phyloP scores from a whole-genome alignment of 495 filamentous ascomycete genomes.

The Haplographium delicatum region DNA sequence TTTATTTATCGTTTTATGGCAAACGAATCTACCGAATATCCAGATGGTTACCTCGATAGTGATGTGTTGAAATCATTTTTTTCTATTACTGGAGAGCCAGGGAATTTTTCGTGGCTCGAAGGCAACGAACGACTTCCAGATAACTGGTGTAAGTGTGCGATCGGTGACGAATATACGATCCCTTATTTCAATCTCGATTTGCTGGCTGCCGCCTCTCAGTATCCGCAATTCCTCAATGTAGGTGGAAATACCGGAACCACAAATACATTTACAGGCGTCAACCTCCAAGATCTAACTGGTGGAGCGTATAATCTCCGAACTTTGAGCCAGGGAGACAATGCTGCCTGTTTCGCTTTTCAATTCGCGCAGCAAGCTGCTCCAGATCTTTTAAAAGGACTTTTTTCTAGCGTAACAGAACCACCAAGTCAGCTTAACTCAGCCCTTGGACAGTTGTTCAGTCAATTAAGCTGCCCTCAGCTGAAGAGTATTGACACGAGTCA shows the following conservation, averaged over 20 bases:
- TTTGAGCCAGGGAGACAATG: conserved; percentile 40
- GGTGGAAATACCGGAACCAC: conserved; percentile 54
- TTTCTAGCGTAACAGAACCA: conserved; percentile 32
- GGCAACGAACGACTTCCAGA: conserved; percentile 52
- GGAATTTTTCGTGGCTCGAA: conserved; percentile 34
- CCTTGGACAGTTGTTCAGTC: conserved; percentile 10
- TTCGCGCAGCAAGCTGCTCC: conserved; percentile 38
- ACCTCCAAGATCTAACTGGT: conserved; percentile 42
- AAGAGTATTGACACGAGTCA: conserved; percentile 21
- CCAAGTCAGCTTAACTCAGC: conserved; percentile 24
- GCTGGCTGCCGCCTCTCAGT: conserved; percentile 27
- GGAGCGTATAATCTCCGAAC: conserved; percentile 40
- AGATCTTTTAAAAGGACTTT: conserved; percentile 26
- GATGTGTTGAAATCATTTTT: conserved; percentile 43
- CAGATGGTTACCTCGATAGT: conserved; percentile 38
- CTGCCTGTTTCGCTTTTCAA: conserved; percentile 43
- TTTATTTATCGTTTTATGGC: conserved; percentile 39
- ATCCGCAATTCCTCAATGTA: conserved; percentile 32
- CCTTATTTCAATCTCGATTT: conserved; percentile 21
- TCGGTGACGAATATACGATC: conserved; percentile 22
- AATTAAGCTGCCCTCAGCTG: conserved; percentile 28
- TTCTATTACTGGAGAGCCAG: conserved; percentile 33
- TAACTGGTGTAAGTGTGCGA: conserved; percentile 54
- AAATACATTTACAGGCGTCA: conserved; percentile 51
- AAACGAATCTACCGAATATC: conserved; percentile 42